phyloP scores from a whole-genome alignment of 176 grass and related monocot species.

The Melocanna baccifera region DNA sequence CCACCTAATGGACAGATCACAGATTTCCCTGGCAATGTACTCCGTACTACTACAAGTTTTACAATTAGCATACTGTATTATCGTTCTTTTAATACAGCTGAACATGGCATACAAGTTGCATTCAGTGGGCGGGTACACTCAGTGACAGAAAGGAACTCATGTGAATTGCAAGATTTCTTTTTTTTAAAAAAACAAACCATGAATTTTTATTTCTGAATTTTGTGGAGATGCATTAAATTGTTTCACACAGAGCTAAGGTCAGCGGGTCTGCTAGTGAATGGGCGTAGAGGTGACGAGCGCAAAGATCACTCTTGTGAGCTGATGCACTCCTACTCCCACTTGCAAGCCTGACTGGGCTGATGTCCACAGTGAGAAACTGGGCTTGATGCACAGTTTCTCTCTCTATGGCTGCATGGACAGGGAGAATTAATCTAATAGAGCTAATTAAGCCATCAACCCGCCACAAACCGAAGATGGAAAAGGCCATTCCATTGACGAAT shows the following conservation, averaged over 20 bases:
- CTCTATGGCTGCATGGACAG: too few relatives aligned
- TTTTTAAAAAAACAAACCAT: not conserved
- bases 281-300: too few relatives aligned
- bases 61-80: not conserved
- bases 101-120: not conserved
- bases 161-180: not conserved
- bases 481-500: too few relatives aligned
- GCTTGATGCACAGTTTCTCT: too few relatives aligned
- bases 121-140: not conserved
- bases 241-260: not conserved
- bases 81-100: not conserved
- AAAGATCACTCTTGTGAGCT: too few relatives aligned
- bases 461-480: too few relatives aligned
- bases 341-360: too few relatives aligned
- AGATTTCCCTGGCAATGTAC: not conserved
- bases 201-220: not conserved
- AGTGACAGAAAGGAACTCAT: not conserved
- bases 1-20: not conserved
- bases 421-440: too few relatives aligned
- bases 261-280: too few relatives aligned
- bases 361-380: too few relatives aligned
- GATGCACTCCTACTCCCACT: too few relatives aligned
- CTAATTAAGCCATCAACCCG: too few relatives aligned
- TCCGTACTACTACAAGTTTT: not conserved
- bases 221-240: not conserved